Base-by-base conservation (phyloP, 1,284 basidiomycete genomes). In the Grifola frondosa region DNA sequence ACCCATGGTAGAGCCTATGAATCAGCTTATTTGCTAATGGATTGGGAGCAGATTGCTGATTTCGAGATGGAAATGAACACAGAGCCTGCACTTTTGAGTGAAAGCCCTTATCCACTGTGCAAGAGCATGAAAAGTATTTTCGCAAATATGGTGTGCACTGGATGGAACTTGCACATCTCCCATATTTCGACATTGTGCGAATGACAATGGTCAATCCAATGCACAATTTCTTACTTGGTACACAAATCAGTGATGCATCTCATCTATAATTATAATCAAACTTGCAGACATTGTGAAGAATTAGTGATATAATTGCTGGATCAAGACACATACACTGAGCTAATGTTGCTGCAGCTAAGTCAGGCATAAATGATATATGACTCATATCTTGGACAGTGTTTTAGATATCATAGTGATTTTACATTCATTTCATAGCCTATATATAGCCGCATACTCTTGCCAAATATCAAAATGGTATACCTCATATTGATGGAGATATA, bases 221-320 rank as follows among this genome's bases (percentile, higher is more conserved):
- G 63, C 62, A 64, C 38, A 66, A 62, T 37, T 40, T 65, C 1
- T 48, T 67, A 1, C 52, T 65, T 3, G 64, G 64, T 63, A 40
- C 8, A 54, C 38, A 9, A 28, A 22, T 28, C 30, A 8, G 7
- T 17, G 16, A 6, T 28, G 15, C 8, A 28, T 11, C 20, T 26
- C 17, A 10, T 21, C 31, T 19, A n/a, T 30, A 62, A 58, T 59
- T 13, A n/a, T n/a, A n/a, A n/a, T n/a, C n/a, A n/a, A n/a, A n/a
- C n/a, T n/a, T n/a, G n/a, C n/a, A n/a, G n/a, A n/a, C n/a, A 5
- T 64, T 9, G 52, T 58, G 15, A 64, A 66, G 31, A 61, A 40
- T 3, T 61, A 63, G 20, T 66, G 58, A 57, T 63, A 56, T 40
- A 41, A 46, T 4, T 15, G 31, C 12, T 67, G 62, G 63, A 61